A percentile compares a stretch with the other conserved stretches of the same genome.
Evolutionary conservation across 345 rosid genomes (phyloP).

Genomic region (Aurinia saxatilis): DNA sequence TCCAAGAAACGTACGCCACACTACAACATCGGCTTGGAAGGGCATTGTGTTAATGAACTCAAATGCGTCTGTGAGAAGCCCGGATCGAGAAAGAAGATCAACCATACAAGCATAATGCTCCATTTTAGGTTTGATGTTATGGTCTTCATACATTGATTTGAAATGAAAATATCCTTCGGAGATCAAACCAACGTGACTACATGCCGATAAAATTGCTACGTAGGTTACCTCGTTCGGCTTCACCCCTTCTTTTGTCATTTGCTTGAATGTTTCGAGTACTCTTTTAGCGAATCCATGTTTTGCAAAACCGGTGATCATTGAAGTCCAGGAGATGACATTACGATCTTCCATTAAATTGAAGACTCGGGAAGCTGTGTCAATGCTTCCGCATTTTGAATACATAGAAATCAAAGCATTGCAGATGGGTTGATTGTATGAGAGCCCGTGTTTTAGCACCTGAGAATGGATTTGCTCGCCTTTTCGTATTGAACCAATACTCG

Average conservation of each 20-base stretch:
- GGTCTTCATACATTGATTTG: slow-evolving; percentile 48
- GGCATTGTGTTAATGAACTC: slow-evolving; percentile 59
- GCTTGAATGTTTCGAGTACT: slow-evolving; percentile 50
- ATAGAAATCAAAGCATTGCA: slow-evolving; percentile 62
- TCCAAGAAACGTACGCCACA: slow-evolving; percentile 74
- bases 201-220: slow-evolving; percentile 59
- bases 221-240: slow-evolving; percentile 61
- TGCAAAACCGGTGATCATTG: slow-evolving; percentile 69
- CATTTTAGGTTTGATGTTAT: slow-evolving; percentile 55
- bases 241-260: slow-evolving; percentile 39
- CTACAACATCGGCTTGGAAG: slow-evolving; percentile 38
- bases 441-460: slow-evolving; percentile 46
- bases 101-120: slow-evolving; percentile 84
- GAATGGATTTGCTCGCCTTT: slow-evolving; percentile 71
- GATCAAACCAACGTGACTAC: slow-evolving; percentile 71
- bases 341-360: slow-evolving; percentile 39
- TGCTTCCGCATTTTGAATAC: slow-evolving; percentile 69
- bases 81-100: slow-evolving; percentile 62
- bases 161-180: slow-evolving; percentile 59
- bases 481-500: slow-evolving; percentile 49
- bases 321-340: slow-evolving; percentile 67
- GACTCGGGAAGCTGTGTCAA: slow-evolving; percentile 51
- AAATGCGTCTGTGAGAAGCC: slow-evolving; percentile 47
- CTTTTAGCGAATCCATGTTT: slow-evolving; percentile 56
- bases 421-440: slow-evolving; percentile 30